A percentile compares a stretch with the other conserved stretches of the same genome.
These are phyloP conservation scores for Epicoccum nigrum DNA, from an alignment of 2,329 filamentous ascomycete species.

Conservation along the genomic window DNA sequence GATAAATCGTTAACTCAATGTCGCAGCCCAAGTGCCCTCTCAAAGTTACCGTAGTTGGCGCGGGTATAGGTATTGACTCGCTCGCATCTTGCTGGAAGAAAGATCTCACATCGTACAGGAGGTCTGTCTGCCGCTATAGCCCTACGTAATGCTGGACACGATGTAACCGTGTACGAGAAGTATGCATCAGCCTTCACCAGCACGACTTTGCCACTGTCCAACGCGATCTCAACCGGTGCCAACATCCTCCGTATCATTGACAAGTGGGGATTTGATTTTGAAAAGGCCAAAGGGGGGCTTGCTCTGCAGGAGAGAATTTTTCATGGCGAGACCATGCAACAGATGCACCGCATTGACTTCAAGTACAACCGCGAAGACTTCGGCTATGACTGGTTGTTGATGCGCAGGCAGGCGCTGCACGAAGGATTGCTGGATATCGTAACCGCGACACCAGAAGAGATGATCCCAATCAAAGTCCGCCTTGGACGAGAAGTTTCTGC, in stretches of 20 bases:
- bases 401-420: conserved; percentile 11
- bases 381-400: conserved; percentile 12
- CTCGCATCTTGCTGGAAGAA: neutral
- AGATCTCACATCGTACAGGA: conserved; percentile 34
- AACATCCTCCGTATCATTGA: conserved; percentile 10
- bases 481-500: neutral
- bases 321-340: conserved; percentile 5
- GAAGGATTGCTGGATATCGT: conserved; percentile 1
- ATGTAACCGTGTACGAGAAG: conserved; percentile 69
- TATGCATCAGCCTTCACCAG: conserved; percentile 60
- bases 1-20: neutral
- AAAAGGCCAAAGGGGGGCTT: neutral
- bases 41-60: conserved; percentile 3
- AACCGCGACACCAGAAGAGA: neutral
- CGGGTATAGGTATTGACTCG: neutral
- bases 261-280: conserved; percentile 7
- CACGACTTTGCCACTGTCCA: conserved; percentile 5
- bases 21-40: neutral
- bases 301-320: conserved; percentile 6
- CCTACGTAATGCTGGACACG: conserved; percentile 59
- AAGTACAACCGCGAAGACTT: conserved; percentile 8
- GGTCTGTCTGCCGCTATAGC: conserved; percentile 59
- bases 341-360: conserved; percentile 9
- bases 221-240: conserved; percentile 5
- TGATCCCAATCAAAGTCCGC: neutral